phyloP scores from a whole-genome alignment of 176 grass and related monocot genomes.

The Thinopyrum elongatum region DNA sequence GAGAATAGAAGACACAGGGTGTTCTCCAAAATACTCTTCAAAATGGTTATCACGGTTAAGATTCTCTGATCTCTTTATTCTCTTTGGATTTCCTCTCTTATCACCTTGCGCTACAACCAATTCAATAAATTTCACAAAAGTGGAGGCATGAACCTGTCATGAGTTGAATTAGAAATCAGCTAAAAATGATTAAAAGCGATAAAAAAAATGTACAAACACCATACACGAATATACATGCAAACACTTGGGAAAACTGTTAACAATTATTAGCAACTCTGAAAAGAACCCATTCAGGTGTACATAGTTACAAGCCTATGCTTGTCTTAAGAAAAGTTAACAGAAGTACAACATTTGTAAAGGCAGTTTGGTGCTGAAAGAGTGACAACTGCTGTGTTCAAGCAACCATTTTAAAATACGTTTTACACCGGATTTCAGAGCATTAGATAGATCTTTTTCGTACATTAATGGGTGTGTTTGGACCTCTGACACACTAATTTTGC shows the following conservation, averaged over 20 bases:
- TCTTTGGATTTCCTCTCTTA: conserved; percentile 44
- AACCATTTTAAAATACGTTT: not conserved
- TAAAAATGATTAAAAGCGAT: conserved; percentile 9
- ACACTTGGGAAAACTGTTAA: not conserved
- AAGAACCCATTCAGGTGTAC: not conserved
- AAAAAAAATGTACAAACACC: not conserved
- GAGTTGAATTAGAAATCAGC: conserved; percentile 20
- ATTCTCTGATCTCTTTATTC: conserved; percentile 52
- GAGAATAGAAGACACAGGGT: conserved; percentile 44
- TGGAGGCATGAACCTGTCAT: conserved; percentile 71
- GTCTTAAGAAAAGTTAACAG: not conserved
- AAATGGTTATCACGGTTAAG: conserved; percentile 26
- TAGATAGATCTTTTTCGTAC: not conserved
- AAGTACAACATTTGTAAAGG: not conserved
- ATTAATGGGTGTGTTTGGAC: not conserved
- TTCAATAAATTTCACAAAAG: conserved; percentile 54
- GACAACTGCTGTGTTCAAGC: not conserved
- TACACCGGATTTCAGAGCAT: not conserved
- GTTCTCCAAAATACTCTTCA: conserved; percentile 64
- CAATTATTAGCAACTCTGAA: not conserved
- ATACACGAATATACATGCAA: not conserved
- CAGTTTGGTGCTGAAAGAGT: not conserved
- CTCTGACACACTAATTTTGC: not conserved
- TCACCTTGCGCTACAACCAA: conserved; percentile 51
- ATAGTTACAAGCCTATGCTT: not conserved